Evolutionary conservation across 768 basidiomycete genomes (phyloP).

Genomic region (Kwoniella heveanensis): DNA sequence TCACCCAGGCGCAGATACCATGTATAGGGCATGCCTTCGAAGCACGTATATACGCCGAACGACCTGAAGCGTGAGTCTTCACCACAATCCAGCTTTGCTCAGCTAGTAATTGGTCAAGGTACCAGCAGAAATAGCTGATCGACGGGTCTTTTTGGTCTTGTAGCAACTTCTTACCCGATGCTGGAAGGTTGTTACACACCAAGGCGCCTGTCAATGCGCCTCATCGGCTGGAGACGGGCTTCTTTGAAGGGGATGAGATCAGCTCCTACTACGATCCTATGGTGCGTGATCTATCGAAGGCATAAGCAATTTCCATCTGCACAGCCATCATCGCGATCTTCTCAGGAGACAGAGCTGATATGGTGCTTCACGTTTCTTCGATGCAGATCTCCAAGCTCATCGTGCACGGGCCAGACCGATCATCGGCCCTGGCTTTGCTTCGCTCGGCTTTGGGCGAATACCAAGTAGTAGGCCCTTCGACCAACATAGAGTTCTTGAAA

Average conservation of each 20-base stretch:
- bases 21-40: slow-evolving; percentile 92
- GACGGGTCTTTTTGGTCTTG: not conserved
- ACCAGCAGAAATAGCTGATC: not conserved
- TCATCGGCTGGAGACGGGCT: slow-evolving; percentile 87
- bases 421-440: slow-evolving; percentile 78
- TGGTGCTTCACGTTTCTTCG: not conserved
- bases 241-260: slow-evolving; percentile 62
- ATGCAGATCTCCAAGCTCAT: slow-evolving; percentile 62
- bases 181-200: slow-evolving; percentile 76
- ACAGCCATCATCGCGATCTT: too few species aligned
- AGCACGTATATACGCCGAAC: slow-evolving; percentile 93
- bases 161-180: slow-evolving; percentile 83
- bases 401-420: slow-evolving; percentile 79
- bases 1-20: slow-evolving; percentile 74
- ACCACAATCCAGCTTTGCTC: not conserved
- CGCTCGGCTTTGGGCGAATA: slow-evolving; percentile 82
- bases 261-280: slow-evolving; percentile 53
- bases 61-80: slow-evolving; percentile 70
- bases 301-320: too few species aligned
- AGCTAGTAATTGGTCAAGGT: not conserved
- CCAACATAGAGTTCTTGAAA: slow-evolving; percentile 86
- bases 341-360: slow-evolving; percentile 6
- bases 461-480: slow-evolving; percentile 84
- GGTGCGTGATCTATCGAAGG: slow-evolving; percentile 42
- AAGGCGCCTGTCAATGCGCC: slow-evolving; percentile 76